A percentile compares a stretch with the other conserved stretches of the same genome.
Evolutionary conservation across 2,329 filamentous ascomycete species (phyloP).

Genomic region (Hypoxylon sp.): DNA sequence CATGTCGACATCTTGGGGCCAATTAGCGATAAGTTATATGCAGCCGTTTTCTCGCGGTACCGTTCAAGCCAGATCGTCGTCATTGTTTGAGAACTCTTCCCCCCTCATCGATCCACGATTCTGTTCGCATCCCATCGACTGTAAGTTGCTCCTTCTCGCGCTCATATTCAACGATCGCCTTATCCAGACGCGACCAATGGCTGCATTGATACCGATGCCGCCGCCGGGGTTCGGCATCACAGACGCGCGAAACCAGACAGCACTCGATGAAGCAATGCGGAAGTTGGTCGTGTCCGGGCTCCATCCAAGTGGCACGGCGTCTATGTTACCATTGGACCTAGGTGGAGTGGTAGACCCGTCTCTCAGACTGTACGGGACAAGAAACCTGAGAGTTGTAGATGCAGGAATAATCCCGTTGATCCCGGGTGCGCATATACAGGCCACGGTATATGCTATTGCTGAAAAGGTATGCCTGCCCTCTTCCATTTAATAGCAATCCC

Average conservation of each 20-base stretch:
- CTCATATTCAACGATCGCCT: conserved; percentile 50
- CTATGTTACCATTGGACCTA: conserved; percentile 60
- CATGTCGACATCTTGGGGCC: conserved; percentile 54
- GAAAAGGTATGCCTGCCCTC: conserved; percentile 56
- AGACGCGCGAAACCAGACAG: conserved; percentile 48
- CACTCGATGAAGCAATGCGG: conserved; percentile 45
- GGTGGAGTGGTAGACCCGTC: conserved; percentile 62
- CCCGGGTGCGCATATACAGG: conserved; percentile 56
- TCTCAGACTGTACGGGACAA: conserved; percentile 61
- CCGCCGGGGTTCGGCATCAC: conserved; percentile 42
- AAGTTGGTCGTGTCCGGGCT: conserved; percentile 58
- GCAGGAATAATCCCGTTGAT: conserved; percentile 62
- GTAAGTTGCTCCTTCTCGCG: conserved; percentile 49
- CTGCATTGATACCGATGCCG: conserved; percentile 45
- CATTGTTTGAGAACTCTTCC: conserved; percentile 54
- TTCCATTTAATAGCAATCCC: background rate
- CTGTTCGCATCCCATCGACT: conserved; percentile 61
- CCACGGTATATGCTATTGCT: conserved; percentile 50
- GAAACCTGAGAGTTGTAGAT: conserved; percentile 62
- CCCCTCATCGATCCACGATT: conserved; percentile 61
- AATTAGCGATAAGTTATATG: conserved; percentile 55
- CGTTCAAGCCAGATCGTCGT: conserved; percentile 57
- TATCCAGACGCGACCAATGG: conserved; percentile 48
- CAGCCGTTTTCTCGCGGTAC: conserved; percentile 63
- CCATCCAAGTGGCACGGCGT: conserved; percentile 60